These are phyloP conservation scores for Xylaria nigripes DNA, from an alignment of 495 filamentous ascomycete species.

Conservation along the genomic window DNA sequence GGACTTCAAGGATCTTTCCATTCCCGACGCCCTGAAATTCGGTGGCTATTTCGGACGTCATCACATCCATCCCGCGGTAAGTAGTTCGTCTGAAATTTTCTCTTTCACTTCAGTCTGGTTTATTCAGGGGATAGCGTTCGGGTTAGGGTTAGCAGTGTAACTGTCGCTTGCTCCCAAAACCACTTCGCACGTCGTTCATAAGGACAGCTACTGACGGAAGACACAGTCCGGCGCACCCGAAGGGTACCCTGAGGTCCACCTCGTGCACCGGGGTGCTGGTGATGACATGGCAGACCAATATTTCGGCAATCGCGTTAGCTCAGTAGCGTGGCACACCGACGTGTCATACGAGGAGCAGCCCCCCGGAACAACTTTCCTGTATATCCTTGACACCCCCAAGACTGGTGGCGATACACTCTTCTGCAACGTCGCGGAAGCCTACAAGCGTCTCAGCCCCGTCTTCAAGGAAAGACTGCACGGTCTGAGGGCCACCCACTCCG, in stretches of 20 bases:
- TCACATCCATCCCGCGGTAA: conserved; percentile 68
- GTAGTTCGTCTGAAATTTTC: not conserved
- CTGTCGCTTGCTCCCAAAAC: not conserved
- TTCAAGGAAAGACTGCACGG: conserved; percentile 69
- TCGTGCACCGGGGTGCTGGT: conserved; percentile 66
- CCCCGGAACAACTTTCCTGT: conserved; percentile 78
- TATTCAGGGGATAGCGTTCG: not conserved
- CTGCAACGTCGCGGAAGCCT: conserved; percentile 64
- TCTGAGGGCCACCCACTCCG: conserved; percentile 68
- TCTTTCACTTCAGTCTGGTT: not conserved
- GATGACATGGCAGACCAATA: conserved; percentile 49
- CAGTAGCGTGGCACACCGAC: conserved; percentile 76
- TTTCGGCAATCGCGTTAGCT: conserved; percentile 57
- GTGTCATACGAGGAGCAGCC: conserved; percentile 77
- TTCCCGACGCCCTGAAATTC: conserved; percentile 60
- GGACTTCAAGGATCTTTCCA: conserved; percentile 67
- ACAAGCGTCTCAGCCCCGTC: conserved; percentile 62
- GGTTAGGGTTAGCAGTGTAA: too few species aligned
- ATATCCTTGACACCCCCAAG: conserved; percentile 66
- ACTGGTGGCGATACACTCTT: conserved; percentile 76
- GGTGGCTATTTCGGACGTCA: conserved; percentile 72
- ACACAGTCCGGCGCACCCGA: conserved; percentile 54
- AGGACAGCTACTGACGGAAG: not conserved
- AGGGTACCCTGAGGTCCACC: conserved; percentile 65
- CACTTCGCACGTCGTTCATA: not conserved